Evolutionary conservation across 2,329 filamentous ascomycete species (phyloP), one percentile per base, ranked within the genome.

Genomic region (Sporothrix globosa): DNA sequence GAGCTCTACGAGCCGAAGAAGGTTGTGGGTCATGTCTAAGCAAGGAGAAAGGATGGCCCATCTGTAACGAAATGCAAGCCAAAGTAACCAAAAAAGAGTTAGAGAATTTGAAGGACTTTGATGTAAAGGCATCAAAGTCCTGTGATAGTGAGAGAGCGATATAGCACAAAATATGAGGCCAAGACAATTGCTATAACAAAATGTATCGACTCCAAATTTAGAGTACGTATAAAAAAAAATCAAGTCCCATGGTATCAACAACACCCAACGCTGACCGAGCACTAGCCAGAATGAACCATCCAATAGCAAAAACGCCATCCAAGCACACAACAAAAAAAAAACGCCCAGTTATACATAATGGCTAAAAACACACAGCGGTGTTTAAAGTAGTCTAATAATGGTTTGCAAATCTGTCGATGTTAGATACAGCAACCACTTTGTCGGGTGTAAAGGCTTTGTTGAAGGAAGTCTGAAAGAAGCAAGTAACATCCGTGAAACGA

Each of bases 1-100:
- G 88, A 88, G 76, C 81, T 85, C n/a, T 91, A 90, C 77, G 72
- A 84, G 74, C 85, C 86, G 2, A 85, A 87, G 81, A 74, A 78
- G n/a, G 79, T 85, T 24, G 60, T 76, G 11, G 82, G 83, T 0
- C 81, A 79, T 72, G 67, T 69, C 3, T 77, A 24, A 48, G 44
- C 70, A 63, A n/a, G 41, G 41, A 44, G 50, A 44, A 30, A 30
- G 30, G 30, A 30, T 24, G 41, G 41, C 19, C 5, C 17, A 30
- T 48, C 14, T 10, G 48, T 39, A 41, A 50, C n/a, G 13, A 11
- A 24, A 21, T 6, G 11, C 4, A 21, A 24, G 56, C 41, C 5
- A 61, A 17, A 19, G n/a, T 24, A 61, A 27, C 19, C 21, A 1
- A 44, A 44, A 44, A 39, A 58, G 39, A 58, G 1, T 3, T 4